These are phyloP conservation scores for Malus fusca DNA, from an alignment of 306 rosid species.

Conservation along the genomic window DNA sequence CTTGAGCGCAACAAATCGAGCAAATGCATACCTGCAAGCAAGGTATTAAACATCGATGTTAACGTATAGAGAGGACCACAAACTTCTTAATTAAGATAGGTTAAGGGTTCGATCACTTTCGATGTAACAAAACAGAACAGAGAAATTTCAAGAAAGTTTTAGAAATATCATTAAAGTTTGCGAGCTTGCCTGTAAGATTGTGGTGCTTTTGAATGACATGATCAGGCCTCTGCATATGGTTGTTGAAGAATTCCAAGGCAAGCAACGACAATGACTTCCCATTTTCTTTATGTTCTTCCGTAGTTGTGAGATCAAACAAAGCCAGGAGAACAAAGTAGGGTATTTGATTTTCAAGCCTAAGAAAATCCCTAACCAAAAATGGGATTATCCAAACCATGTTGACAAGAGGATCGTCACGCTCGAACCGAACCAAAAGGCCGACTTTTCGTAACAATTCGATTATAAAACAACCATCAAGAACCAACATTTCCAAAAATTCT, in stretches of 20 bases:
- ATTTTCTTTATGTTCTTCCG: neutral
- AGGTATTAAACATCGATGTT: neutral
- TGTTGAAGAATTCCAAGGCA: slow-evolving; percentile 49
- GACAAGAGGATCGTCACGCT: slow-evolving; percentile 37
- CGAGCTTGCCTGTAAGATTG: slow-evolving; percentile 2
- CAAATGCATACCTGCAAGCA: slow-evolving; percentile 21
- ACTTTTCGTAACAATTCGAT: slow-evolving; percentile 43
- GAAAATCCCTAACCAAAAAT: slow-evolving; percentile 43
- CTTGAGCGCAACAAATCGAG: slow-evolving; percentile 52
- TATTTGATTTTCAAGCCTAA: slow-evolving; percentile 68
- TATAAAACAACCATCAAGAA: slow-evolving; percentile 65
- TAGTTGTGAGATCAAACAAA: slow-evolving; percentile 25
- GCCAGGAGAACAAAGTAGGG: slow-evolving; percentile 47
- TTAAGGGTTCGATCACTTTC: neutral
- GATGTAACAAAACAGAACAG: neutral
- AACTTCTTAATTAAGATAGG: neutral
- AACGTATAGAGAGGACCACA: no score
- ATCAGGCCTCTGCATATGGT: slow-evolving; percentile 32
- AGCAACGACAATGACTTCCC: slow-evolving; percentile 21
- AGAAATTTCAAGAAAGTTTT: neutral
- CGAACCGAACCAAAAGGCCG: slow-evolving; percentile 14
- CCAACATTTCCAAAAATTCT: slow-evolving; percentile 47
- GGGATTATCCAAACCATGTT: slow-evolving; percentile 45
- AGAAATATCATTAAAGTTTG: neutral
- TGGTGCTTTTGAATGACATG: slow-evolving; percentile 9